Conservation (phyloP, 108 stramenopile species). For the Cylindrotheca closterium region DNA sequence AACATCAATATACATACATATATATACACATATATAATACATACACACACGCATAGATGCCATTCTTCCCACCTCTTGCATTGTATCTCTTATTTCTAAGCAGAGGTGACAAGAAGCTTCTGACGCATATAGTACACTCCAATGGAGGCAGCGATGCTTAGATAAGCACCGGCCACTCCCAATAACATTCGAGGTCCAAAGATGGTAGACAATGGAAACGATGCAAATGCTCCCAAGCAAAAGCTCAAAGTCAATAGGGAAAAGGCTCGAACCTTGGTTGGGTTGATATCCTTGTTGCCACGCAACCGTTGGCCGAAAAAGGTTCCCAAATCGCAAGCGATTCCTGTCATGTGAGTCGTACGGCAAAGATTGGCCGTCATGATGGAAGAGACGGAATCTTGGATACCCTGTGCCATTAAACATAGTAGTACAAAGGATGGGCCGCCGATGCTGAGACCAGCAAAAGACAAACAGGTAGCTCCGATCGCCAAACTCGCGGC, state of each 20-base stretch:
- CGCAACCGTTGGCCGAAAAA: constrained; percentile 41
- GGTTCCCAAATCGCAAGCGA: constrained; percentile 46
- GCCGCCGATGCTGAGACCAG: background rate
- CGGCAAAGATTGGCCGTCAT: constrained; percentile 38
- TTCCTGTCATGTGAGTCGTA: constrained; percentile 43
- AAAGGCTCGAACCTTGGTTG: constrained; percentile 29
- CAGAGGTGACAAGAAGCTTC: too few relatives aligned
- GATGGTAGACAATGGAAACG: background rate
- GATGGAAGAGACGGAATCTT: constrained; percentile 32
- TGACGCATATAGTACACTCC: background rate
- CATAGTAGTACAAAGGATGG: constrained; percentile 20
- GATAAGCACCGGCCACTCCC: background rate
- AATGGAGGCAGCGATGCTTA: background rate
- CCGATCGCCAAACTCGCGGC: constrained; percentile 7
- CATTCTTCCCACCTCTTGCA: too few relatives aligned
- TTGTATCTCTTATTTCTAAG: too few relatives aligned
- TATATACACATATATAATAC: too few relatives aligned
- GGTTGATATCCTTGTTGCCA: constrained; percentile 38
- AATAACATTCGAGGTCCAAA: background rate
- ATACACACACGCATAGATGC: too few relatives aligned
- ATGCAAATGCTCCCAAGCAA: constrained; percentile 28
- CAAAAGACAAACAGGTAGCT: background rate
- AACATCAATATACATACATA: too few relatives aligned
- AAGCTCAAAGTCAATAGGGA: constrained; percentile 22
- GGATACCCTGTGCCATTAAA: constrained; percentile 38